Conservation (phyloP, 2,329 filamentous ascomycete species). For the Aureobasidium namibiae region DNA sequence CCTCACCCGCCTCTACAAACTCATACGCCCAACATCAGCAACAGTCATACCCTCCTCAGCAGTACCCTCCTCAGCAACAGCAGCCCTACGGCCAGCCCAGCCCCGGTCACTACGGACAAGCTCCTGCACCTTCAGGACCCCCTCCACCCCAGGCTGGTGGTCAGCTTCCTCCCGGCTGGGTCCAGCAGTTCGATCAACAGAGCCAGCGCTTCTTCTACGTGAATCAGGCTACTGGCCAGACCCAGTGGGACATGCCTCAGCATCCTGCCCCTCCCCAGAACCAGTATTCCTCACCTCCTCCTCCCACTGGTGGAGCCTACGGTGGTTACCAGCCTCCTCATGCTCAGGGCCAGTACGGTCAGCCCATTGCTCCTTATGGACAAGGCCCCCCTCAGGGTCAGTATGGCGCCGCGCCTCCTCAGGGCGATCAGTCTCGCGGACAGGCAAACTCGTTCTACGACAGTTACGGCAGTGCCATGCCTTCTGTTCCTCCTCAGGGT, state of each 20-base stretch:
- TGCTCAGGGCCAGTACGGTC: conserved; percentile 16
- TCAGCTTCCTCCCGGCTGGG: conserved; percentile 53
- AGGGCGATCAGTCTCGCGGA: conserved; percentile 4
- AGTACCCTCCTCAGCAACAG: conserved; percentile 17
- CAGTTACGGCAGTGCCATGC: conserved; percentile 10
- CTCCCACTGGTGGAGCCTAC: neutral
- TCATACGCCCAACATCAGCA: conserved; percentile 20
- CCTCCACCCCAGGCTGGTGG: conserved; percentile 29
- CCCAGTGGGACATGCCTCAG: conserved; percentile 56
- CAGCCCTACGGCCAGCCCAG: conserved; percentile 14
- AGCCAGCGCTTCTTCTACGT: conserved; percentile 58
- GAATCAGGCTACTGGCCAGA: conserved; percentile 51
- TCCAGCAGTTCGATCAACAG: conserved; percentile 53
- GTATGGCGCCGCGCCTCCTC: neutral
- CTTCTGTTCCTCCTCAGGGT: conserved; percentile 16
- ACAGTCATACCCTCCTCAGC: conserved; percentile 21
- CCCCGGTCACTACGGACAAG: conserved; percentile 18
- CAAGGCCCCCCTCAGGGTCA: neutral
- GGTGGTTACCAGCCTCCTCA: conserved; percentile 21
- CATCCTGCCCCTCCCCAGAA: conserved; percentile 20
- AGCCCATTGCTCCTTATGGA: neutral
- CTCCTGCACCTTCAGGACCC: conserved; percentile 24
- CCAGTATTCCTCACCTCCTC: conserved; percentile 1
- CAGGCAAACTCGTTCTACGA: conserved; percentile 5
- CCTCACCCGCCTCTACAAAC: conserved; percentile 14